Base-by-base conservation (phyloP, 1,139 yeast species). In the Geotrichum carabidarum region DNA sequence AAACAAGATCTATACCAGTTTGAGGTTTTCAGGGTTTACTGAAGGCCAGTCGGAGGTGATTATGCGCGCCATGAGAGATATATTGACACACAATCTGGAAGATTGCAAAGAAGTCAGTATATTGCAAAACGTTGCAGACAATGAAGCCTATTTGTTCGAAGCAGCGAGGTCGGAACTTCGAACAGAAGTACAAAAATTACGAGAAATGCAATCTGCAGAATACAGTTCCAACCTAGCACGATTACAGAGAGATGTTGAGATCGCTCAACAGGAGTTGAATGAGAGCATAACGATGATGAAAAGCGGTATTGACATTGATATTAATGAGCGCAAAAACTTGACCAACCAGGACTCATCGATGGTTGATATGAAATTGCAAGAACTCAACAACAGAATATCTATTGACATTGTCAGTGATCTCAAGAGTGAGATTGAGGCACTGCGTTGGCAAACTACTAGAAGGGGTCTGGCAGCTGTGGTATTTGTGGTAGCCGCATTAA, bases 391-490 rank as follows among this genome's bases (percentile, higher is more conserved):
- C 70, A 84, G 88, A 63, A 91, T 93, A 57, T 81, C 89, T 22
- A 87, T 95, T 6, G 89, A 86, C 62, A 78, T 93, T 61, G 82
- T 84, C 57, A 83, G 95, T 41, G 93, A 87, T 17, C 79, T 90
- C 70, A 82, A 89, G 66, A 84, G 93, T 0, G 95, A 89, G 58
- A 86, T 90, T 58, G 99, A 93, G 69, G 82, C 84, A 58, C 76
- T 91, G 59, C 76, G 98, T 64, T 93, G 99, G 99, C 91, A 89
- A 68, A 82, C 93, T 46, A 90, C 97, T 4, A 77, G 97, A 57
- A 81, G 95, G 70, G 97, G 98, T 34, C 73, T 86, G 36, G 73
- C 84, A 37, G 83, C 88, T 6, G 82, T 86, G 22, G 63, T 75
- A 14, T 57, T 69, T 32, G 71, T 80, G 58, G 82, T 81, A 1